Evolutionary conservation across 805 yeast species (phyloP).

Genomic region (Starmera pachycereana): DNA sequence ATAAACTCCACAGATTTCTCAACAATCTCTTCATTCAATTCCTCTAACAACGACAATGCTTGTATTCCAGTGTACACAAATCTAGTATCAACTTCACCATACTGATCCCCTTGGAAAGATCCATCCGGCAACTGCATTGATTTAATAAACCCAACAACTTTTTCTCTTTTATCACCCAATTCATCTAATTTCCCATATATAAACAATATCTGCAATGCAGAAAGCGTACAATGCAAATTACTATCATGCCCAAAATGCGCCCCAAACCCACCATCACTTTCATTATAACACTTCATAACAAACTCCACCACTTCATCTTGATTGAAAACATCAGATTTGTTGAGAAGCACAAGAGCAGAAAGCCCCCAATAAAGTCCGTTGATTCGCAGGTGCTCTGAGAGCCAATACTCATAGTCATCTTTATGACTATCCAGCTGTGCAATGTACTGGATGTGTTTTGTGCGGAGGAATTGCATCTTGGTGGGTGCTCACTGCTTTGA

Average conservation of each 20-base stretch:
- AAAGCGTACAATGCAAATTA: conserved; percentile 74
- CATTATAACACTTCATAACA: conserved; percentile 56
- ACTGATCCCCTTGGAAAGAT: conserved; percentile 79
- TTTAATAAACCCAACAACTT: conserved; percentile 28
- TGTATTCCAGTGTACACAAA: conserved; percentile 80
- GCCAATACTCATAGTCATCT: conserved; percentile 70
- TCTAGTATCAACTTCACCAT: conserved; percentile 89
- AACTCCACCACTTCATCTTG: conserved; percentile 54
- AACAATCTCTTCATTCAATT: conserved; percentile 42
- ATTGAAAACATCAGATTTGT: conserved; percentile 46
- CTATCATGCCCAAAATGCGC: conserved; percentile 87
- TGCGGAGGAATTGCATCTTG: conserved; percentile 15
- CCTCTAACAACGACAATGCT: conserved; percentile 58
- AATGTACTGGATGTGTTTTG: conserved; percentile 53
- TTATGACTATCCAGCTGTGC: conserved; percentile 41
- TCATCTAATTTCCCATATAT: conserved; percentile 50
- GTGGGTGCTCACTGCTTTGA: not conserved
- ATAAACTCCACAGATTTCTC: conserved; percentile 61
- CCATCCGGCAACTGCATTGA: conserved; percentile 39
- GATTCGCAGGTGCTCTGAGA: conserved; percentile 80
- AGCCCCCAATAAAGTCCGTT: conserved; percentile 96
- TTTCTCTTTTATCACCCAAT: conserved; percentile 22
- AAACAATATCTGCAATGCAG: conserved; percentile 73
- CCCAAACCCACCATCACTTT: conserved; percentile 68
- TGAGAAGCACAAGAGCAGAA: conserved; percentile 57